These are phyloP conservation scores for Oldenlandia corymbosa DNA, from an alignment of 257 asterid species.

Conservation along the genomic window DNA sequence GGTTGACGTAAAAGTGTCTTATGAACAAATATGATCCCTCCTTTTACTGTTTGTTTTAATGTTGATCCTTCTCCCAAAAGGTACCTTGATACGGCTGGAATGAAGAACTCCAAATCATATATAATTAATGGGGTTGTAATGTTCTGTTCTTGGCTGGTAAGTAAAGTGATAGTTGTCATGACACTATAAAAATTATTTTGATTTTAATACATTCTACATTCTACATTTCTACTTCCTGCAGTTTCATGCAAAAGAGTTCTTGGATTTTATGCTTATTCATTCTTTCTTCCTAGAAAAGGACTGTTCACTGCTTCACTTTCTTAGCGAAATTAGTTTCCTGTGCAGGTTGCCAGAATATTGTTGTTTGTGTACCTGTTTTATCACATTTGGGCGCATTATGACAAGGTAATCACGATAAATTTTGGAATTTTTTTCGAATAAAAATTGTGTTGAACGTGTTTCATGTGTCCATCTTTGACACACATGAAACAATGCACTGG, in stretches of 20 bases:
- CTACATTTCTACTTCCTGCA: constrained; percentile 6
- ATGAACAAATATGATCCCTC: neutral
- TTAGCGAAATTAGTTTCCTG: neutral
- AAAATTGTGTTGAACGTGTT: neutral
- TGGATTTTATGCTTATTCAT: neutral
- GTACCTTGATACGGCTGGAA: constrained; percentile 79
- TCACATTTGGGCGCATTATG: constrained; percentile 36
- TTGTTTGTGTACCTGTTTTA: constrained; percentile 54
- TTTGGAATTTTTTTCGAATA: neutral
- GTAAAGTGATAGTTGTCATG: constrained; percentile 8
- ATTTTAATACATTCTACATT: neutral
- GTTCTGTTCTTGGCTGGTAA: constrained; percentile 70
- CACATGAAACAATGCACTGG: too few relatives aligned
- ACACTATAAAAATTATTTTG: neutral
- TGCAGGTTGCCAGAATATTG: constrained; percentile 72
- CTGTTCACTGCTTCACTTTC: neutral
- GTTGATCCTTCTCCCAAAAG: constrained; percentile 23
- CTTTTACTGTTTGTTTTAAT: constrained; percentile 6
- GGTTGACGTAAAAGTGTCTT: neutral
- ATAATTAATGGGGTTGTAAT: constrained; percentile 57
- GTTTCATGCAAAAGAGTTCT: neutral
- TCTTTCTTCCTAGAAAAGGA: neutral
- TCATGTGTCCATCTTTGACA: neutral
- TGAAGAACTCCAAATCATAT: constrained; percentile 57
- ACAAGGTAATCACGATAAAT: constrained; percentile 40